phyloP scores from a whole-genome alignment of 306 rosid species.

The Vigna hirtella region DNA sequence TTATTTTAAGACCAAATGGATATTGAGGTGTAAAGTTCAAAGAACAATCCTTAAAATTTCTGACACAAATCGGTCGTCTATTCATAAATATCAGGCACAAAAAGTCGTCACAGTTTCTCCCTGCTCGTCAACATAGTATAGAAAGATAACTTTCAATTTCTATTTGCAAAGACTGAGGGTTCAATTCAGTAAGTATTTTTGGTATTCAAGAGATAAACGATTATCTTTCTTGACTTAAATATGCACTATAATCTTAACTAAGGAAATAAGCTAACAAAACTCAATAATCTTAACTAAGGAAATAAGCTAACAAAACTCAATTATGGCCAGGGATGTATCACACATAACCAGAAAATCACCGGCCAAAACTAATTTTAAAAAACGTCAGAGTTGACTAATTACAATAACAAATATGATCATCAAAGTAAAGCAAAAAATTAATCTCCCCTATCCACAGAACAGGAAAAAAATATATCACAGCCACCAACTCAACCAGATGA shows the following conservation, averaged over 20 bases:
- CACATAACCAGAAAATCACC: conserved; percentile 28
- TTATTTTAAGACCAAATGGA: too few relatives aligned
- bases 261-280: conserved; percentile 18
- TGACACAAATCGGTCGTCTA: too few relatives aligned
- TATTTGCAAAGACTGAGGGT: too few relatives aligned
- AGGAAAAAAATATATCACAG: conserved; percentile 45
- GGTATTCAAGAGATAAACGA: neutral
- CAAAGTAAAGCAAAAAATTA: conserved; percentile 31
- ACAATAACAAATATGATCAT: conserved; percentile 49
- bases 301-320: conserved; percentile 30
- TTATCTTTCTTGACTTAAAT: neutral
- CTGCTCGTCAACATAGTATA: too few relatives aligned
- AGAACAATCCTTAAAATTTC: too few relatives aligned
- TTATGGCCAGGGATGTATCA: conserved; percentile 20
- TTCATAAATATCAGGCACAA: too few relatives aligned
- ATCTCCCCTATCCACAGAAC: conserved; percentile 42
- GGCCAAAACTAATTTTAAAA: conserved; percentile 36
- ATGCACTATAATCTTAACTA: neutral
- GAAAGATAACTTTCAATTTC: too few relatives aligned
- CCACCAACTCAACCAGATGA: conserved; percentile 39
- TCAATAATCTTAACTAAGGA: neutral
- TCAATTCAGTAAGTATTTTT: too few relatives aligned
- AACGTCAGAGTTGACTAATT: conserved; percentile 51
- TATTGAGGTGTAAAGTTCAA: too few relatives aligned
- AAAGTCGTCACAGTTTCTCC: too few relatives aligned